phyloP scores from a whole-genome alignment of 1,139 yeast genomes.

The Lodderomyces metapsilosis region DNA sequence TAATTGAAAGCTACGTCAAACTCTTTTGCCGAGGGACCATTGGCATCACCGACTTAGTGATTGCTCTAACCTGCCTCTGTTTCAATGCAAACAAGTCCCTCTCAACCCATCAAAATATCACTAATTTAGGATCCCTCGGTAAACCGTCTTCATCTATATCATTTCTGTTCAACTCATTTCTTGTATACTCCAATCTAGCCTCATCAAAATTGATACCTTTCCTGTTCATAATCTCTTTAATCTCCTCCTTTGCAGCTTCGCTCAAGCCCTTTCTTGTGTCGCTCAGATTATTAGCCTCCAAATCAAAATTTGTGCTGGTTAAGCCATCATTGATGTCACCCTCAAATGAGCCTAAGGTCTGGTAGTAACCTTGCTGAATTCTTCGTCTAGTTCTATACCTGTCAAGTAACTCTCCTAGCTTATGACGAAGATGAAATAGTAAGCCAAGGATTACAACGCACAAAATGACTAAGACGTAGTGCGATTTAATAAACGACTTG shows the following conservation, averaged over 20 bases:
- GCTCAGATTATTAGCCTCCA: slow-evolving; percentile 42
- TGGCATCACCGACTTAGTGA: no score
- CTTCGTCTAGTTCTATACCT: slow-evolving; percentile 26
- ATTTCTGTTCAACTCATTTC: slow-evolving; percentile 45
- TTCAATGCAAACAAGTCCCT: no score
- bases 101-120: slow-evolving; percentile 14
- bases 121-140: slow-evolving; percentile 41
- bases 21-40: no score
- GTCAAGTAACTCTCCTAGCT: slow-evolving; percentile 23
- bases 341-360: slow-evolving; percentile 39
- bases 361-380: slow-evolving; percentile 17
- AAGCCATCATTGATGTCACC: slow-evolving; percentile 68
- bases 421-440: slow-evolving; percentile 25
- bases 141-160: slow-evolving; percentile 48
- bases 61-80: no score
- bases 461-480: slow-evolving; percentile 6
- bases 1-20: no score
- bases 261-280: slow-evolving; percentile 67
- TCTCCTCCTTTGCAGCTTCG: slow-evolving; percentile 49
- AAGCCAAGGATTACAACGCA: slow-evolving; percentile 2
- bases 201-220: slow-evolving; percentile 59
- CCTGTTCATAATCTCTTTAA: slow-evolving; percentile 54
- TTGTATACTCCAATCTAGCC: slow-evolving; percentile 59
- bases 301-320: slow-evolving; percentile 57
- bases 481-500: slow-evolving; percentile 5